These are phyloP conservation scores for Onygena corvina DNA, from an alignment of 2,329 filamentous ascomycete species.

Conservation along the genomic window DNA sequence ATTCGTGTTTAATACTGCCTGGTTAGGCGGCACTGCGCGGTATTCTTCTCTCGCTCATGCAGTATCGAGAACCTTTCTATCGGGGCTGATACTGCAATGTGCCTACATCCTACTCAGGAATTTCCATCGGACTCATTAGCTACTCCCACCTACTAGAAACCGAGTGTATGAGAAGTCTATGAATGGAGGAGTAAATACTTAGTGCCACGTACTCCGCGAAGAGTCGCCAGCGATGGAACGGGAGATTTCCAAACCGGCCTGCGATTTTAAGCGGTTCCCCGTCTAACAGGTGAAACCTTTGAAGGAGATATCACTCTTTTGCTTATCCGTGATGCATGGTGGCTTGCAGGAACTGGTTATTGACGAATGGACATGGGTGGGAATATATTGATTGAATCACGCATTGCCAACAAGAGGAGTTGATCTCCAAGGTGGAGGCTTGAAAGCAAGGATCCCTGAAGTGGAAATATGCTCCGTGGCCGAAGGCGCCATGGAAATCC, in stretches of 20 bases:
- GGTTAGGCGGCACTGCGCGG: too few species aligned
- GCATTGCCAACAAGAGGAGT: background rate
- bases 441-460: conserved; percentile 2
- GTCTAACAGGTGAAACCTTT: background rate
- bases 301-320: background rate
- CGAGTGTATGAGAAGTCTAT: too few species aligned
- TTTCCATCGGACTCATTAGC: too few species aligned
- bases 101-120: too few species aligned
- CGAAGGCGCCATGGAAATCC: background rate
- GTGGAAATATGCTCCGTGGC: conserved; percentile 4
- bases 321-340: background rate
- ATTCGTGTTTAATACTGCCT: too few species aligned
- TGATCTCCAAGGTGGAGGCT: conserved; percentile 4
- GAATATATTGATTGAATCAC: background rate
- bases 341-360: too few species aligned
- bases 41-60: too few species aligned
- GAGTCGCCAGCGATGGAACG: background rate
- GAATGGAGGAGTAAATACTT: too few species aligned
- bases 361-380: background rate
- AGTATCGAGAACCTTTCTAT: too few species aligned
- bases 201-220: background rate
- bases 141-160: too few species aligned
- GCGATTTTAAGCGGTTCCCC: background rate
- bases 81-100: too few species aligned
- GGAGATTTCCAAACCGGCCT: background rate